A percentile compares a stretch with the other conserved stretches of the same genome.
Conservation (phyloP, 1,284 basidiomycete species). For the Malassezia caprae region DNA sequence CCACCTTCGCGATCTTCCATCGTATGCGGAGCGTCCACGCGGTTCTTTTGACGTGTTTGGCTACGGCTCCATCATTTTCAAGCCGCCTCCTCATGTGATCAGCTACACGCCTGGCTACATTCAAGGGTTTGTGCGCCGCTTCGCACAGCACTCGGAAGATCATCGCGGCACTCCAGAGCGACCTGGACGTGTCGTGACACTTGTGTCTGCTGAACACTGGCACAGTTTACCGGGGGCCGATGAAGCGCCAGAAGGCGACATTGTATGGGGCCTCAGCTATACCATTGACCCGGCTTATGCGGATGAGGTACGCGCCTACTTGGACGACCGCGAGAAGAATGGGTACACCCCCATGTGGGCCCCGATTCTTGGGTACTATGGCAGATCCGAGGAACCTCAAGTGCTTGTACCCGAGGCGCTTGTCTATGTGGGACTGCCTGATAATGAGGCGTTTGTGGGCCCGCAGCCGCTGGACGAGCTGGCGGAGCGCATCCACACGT, state of each 20-base stretch:
- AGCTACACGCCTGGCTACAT: constrained; percentile 59
- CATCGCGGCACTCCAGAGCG: constrained; percentile 52
- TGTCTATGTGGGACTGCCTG: constrained; percentile 67
- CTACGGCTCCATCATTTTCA: constrained; percentile 45
- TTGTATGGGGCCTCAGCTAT: constrained; percentile 76
- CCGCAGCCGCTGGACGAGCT: constrained; percentile 63
- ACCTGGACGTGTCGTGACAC: constrained; percentile 68
- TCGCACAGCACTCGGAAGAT: constrained; percentile 76
- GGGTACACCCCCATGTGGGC: constrained; percentile 28
- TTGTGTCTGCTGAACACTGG: constrained; percentile 77
- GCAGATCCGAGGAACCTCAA: background rate
- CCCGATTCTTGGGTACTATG: constrained; percentile 19
- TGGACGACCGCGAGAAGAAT: constrained; percentile 76
- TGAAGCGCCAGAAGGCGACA: constrained; percentile 53
- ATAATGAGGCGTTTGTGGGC: constrained; percentile 73
- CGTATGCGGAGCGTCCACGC: constrained; percentile 17
- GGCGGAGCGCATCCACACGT: constrained; percentile 61
- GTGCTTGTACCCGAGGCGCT: constrained; percentile 54
- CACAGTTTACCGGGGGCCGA: constrained; percentile 21
- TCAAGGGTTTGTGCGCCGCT: constrained; percentile 72
- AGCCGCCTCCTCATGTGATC: constrained; percentile 45
- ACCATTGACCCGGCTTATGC: constrained; percentile 68
- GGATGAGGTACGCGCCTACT: constrained; percentile 64
- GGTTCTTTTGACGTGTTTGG: constrained; percentile 43
- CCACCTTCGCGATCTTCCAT: constrained; percentile 8